Base-by-base conservation (phyloP, 2,329 filamentous ascomycete genomes). In the Aspergillus sp. region DNA sequence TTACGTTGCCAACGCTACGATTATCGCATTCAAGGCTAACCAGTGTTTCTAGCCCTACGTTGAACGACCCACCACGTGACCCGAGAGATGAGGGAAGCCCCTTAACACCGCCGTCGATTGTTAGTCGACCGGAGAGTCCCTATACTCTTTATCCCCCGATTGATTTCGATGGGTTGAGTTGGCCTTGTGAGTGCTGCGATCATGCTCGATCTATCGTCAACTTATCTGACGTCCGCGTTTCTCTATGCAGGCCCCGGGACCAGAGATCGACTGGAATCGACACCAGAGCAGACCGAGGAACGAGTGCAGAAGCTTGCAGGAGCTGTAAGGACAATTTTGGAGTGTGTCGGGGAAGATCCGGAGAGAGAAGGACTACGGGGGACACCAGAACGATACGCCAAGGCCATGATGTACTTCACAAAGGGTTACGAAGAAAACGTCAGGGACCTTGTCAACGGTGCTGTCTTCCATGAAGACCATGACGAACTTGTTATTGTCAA, bases 401-500 rank as follows among this genome's bases (percentile, higher is more conserved):
- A 95, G 69, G 93, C 93, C 9, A 83, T 98, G 79, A 80, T 97
- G 52, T 94, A 86, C 74, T 89, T 98, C 68, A 98, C 93, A 4
- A 89, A 94, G 67, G 93, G 93, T 39, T 98, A 98, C 66, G 89
- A 97, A 72, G 83, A 95, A 73, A 96, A 96, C 61, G 80, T 96
- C 46, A 78, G 82, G 51, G 87, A 94, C 63, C 86, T 97, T 55
- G 87, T 97, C 52, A 97, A 97, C 66, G 80, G 84, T 47, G 93
- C 93, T 12, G 86, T 97, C 45, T 98, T 98, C 70, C 85, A 95
- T 60, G 93, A 97, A 67, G 88, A 91, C 52, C 91, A 97, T 63
- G 93, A 95, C 61, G 93, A 98, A 70, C 80, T 98, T 72, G 90
- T 98, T 29, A 95, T 97, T 60, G 88, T 98, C 49, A 95, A 94